A percentile compares a stretch with the other conserved stretches of the same genome.
Conservation (phyloP, 345 rosid genomes). For the Salix caprea region DNA sequence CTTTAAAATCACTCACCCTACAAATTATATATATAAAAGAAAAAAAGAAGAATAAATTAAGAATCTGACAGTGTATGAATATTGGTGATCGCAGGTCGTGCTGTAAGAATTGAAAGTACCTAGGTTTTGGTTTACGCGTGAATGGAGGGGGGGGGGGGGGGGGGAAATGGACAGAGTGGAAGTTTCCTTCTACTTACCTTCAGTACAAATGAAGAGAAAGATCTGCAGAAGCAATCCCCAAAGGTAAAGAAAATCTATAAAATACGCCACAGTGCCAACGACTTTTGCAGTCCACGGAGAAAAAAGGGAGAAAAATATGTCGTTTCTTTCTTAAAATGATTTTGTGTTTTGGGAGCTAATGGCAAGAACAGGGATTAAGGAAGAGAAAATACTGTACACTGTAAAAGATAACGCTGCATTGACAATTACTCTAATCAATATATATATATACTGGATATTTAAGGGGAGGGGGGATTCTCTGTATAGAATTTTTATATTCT, state of each 20-base stretch:
- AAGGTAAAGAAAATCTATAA: not conserved
- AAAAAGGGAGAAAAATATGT: not conserved
- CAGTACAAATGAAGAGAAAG: conserved; percentile 1
- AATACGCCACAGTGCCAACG: not conserved
- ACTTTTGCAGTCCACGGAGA: not conserved
- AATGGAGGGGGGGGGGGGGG: not conserved
- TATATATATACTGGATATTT: no score
- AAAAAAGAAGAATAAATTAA: not conserved
- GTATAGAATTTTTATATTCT: no score
- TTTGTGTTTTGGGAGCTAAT: not conserved
- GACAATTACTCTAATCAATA: no score
- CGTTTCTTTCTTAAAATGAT: not conserved
- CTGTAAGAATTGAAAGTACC: not conserved
- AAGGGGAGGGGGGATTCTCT: no score
- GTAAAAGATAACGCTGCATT: no score
- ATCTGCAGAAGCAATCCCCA: not conserved
- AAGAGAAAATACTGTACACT: no score
- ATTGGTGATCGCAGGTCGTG: not conserved
- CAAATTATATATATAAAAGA: not conserved
- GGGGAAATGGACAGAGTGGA: not conserved
- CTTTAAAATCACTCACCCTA: not conserved
- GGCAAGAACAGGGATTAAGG: no score
- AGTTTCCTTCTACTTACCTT: not conserved
- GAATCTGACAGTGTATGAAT: not conserved
- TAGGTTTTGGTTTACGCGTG: not conserved